Conservation (phyloP, 1,139 yeast genomes). For the Lodderomyces beijingensis region DNA sequence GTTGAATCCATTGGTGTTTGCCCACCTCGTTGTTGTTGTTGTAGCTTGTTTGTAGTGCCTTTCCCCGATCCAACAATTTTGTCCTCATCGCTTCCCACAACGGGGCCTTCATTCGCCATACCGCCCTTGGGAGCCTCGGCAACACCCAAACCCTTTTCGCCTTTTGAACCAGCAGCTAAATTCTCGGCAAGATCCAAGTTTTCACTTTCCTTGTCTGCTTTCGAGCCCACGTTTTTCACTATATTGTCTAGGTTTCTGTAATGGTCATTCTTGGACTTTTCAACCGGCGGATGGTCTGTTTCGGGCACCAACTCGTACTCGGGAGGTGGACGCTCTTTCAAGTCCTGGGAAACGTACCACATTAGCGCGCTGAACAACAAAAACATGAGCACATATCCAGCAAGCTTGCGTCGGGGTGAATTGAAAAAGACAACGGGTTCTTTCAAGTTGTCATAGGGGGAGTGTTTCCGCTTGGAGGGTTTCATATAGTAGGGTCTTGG, state of each 20-base stretch:
- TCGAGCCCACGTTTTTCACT: slow-evolving; percentile 13
- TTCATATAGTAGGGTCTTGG: slow-evolving; percentile 50
- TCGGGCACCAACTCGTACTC: slow-evolving; percentile 27
- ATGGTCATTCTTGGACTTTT: slow-evolving; percentile 3
- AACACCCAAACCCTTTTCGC: slow-evolving; percentile 41
- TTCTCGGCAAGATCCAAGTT: slow-evolving; percentile 36
- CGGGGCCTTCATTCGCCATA: slow-evolving; percentile 44
- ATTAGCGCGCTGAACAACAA: slow-evolving; percentile 33
- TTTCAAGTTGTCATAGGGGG: slow-evolving; percentile 32
- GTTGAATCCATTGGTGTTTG: too few species aligned
- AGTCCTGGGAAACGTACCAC: slow-evolving; percentile 35
- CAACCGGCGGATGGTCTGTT: slow-evolving; percentile 4
- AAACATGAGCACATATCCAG: slow-evolving; percentile 38
- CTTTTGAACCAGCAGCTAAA: slow-evolving; percentile 39
- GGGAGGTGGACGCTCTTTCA: slow-evolving; percentile 27
- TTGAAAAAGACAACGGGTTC: slow-evolving; percentile 32
- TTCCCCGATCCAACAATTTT: slow-evolving; percentile 20
- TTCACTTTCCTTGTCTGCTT: slow-evolving; percentile 12
- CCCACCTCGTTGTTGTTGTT: slow-evolving; percentile 1
- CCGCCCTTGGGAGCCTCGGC: slow-evolving; percentile 51
- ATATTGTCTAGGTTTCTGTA: slow-evolving; percentile 13
- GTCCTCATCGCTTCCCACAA: slow-evolving; percentile 43
- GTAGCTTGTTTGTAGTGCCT: slow-evolving; percentile 6
- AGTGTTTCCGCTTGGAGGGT: slow-evolving; percentile 31
- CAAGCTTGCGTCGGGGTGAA: slow-evolving; percentile 32